These are phyloP conservation scores for Nakazawaea wyomingensis DNA, from an alignment of 805 yeast species.

Conservation along the genomic window DNA sequence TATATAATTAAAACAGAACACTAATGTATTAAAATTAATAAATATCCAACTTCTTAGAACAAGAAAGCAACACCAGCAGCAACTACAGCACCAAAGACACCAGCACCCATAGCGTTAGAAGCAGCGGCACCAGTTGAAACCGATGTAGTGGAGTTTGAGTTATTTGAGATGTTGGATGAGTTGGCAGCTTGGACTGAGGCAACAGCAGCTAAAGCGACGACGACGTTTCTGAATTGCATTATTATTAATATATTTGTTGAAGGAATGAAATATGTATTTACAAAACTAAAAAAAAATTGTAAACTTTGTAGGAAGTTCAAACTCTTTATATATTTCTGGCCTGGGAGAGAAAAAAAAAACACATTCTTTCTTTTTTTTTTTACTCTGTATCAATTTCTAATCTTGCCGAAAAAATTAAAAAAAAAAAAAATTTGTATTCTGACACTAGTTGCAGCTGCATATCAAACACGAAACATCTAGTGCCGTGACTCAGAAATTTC, in stretches of 20 bases:
- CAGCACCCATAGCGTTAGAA: slow-evolving; percentile 58
- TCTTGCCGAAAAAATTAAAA: neutral
- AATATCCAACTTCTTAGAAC: slow-evolving; percentile 22
- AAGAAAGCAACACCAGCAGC: slow-evolving; percentile 66
- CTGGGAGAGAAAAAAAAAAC: neutral
- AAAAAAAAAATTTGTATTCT: neutral
- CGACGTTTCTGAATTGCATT: slow-evolving; percentile 72
- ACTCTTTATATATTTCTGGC: slow-evolving; percentile 3
- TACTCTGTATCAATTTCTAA: slow-evolving; percentile 2
- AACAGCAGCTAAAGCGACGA: slow-evolving; percentile 65
- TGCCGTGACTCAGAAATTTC: neutral
- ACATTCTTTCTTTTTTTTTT: neutral
- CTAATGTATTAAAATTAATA: slow-evolving; percentile 1
- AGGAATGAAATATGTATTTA: neutral
- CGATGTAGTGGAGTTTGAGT: slow-evolving; percentile 39
- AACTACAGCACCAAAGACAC: slow-evolving; percentile 77
- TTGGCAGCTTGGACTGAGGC: slow-evolving; percentile 64
- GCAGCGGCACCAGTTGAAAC: slow-evolving; percentile 46
- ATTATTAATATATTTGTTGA: slow-evolving; percentile 12
- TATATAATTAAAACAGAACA: slow-evolving; percentile 5
- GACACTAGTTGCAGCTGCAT: neutral
- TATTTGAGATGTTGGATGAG: slow-evolving; percentile 34
- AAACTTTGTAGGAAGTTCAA: slow-evolving; percentile 1
- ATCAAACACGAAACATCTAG: neutral
- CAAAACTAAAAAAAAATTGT: neutral